A percentile compares a stretch with the other conserved stretches of the same genome.
Evolutionary conservation across 2,329 filamentous ascomycete species (phyloP).

Genomic region (Teratosphaeria viscida): DNA sequence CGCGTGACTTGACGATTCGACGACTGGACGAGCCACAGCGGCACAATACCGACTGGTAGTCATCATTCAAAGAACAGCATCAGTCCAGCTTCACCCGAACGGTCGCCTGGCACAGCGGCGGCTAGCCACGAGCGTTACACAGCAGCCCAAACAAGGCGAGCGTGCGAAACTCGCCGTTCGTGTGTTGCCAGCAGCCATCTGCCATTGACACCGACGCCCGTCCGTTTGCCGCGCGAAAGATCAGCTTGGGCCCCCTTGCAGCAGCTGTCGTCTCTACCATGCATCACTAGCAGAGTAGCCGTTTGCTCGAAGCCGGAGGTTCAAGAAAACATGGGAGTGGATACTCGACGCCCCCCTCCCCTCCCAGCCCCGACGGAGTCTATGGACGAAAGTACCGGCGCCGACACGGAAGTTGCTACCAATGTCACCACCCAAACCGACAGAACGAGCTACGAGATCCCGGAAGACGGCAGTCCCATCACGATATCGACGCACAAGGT

Average conservation of each 20-base stretch:
- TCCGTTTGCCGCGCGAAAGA: neutral
- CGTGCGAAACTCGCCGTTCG: neutral
- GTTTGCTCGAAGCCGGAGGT: neutral
- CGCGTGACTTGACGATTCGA: neutral
- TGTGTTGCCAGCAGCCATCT: neutral
- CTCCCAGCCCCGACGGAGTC: conserved; percentile 70
- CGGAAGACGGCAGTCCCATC: conserved; percentile 80
- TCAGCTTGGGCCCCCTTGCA: neutral
- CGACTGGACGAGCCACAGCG: neutral
- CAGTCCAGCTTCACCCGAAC: neutral
- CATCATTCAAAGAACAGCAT: neutral
- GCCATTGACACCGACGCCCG: neutral
- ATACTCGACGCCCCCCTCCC: conserved; percentile 40
- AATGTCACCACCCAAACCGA: conserved; percentile 60
- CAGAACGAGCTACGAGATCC: conserved; percentile 65
- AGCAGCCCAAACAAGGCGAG: neutral
- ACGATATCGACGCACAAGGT: conserved; percentile 74
- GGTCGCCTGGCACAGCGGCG: neutral
- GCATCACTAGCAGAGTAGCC: neutral
- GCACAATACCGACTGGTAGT: neutral
- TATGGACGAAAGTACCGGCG: conserved; percentile 43
- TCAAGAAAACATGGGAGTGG: conserved; percentile 30
- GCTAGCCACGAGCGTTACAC: neutral
- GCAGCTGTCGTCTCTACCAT: neutral
- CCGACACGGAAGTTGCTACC: conserved; percentile 47